Evolutionary conservation across 441 rosid genomes (phyloP).

Genomic region (California macrophylla): DNA sequence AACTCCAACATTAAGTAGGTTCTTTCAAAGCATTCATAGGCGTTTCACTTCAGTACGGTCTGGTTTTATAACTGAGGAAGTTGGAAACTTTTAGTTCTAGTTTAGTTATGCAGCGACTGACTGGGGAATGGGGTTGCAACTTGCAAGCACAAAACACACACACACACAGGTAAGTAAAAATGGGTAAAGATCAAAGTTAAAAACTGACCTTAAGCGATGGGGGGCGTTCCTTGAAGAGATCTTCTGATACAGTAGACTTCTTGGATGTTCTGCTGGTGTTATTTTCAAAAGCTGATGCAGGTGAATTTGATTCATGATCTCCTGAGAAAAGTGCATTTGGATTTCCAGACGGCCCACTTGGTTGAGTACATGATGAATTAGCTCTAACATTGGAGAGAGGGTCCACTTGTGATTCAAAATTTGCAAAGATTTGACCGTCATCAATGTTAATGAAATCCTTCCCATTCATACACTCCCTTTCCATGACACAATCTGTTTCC

Average conservation of each 20-base stretch:
- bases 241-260: conserved; percentile 23
- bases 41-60: not conserved
- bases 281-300: conserved; percentile 24
- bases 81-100: not conserved
- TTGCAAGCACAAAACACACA: not conserved
- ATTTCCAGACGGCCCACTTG: conserved; percentile 24
- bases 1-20: not conserved
- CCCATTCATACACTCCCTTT: conserved; percentile 16
- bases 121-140: not conserved
- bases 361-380: conserved; percentile 17
- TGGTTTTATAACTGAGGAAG: not conserved
- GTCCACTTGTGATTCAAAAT: conserved; percentile 21
- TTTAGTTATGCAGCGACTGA: not conserved
- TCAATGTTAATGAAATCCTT: conserved; percentile 22
- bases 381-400: conserved; percentile 23
- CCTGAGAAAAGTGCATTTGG: conserved; percentile 20
- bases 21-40: not conserved
- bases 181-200: conserved; percentile 8
- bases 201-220: conserved; percentile 46
- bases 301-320: conserved; percentile 27
- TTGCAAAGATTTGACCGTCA: conserved; percentile 17
- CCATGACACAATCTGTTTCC: conserved; percentile 19
- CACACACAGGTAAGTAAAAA: not conserved
- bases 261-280: conserved; percentile 19
- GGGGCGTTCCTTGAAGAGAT: conserved; percentile 28